Percentiles rank a stretch among this genome's conserved stretches.
Conservation (phyloP, 2,329 filamentous ascomycete genomes). For the Didymella glomerata region DNA sequence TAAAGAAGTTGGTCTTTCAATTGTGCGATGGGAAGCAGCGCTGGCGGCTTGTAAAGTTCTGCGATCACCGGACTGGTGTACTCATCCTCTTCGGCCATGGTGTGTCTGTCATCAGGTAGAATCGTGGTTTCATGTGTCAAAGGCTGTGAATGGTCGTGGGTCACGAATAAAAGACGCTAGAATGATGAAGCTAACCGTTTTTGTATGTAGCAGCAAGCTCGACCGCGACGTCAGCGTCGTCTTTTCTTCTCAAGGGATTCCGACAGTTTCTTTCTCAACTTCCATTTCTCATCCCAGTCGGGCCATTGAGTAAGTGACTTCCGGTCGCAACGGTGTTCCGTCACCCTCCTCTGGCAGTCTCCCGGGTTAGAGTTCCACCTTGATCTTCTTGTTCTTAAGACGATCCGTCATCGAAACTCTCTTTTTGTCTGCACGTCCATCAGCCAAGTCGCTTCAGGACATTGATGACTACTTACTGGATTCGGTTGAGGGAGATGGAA, state of each 20-base stretch:
- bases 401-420: neutral
- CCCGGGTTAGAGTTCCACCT: neutral
- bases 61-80: slow-evolving; percentile 69
- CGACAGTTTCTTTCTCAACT: no score
- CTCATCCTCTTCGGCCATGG: slow-evolving; percentile 52
- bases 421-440: neutral
- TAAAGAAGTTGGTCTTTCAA: slow-evolving; percentile 84
- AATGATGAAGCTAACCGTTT: neutral
- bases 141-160: neutral
- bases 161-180: slow-evolving; percentile 9
- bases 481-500: neutral
- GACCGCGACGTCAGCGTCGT: neutral
- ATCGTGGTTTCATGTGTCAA: neutral
- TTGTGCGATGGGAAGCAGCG: slow-evolving; percentile 85
- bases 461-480: neutral
- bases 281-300: neutral
- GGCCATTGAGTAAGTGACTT: neutral
- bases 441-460: neutral
- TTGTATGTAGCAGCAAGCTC: neutral
- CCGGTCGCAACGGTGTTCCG: neutral
- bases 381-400: neutral
- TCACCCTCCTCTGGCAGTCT: neutral
- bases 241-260: no score
- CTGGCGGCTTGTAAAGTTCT: slow-evolving; percentile 83
- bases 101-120: neutral